Evolutionary conservation across 345 rosid genomes (phyloP), one percentile per base, ranked within the genome.

Genomic region (Eucalyptus fibrosa): DNA sequence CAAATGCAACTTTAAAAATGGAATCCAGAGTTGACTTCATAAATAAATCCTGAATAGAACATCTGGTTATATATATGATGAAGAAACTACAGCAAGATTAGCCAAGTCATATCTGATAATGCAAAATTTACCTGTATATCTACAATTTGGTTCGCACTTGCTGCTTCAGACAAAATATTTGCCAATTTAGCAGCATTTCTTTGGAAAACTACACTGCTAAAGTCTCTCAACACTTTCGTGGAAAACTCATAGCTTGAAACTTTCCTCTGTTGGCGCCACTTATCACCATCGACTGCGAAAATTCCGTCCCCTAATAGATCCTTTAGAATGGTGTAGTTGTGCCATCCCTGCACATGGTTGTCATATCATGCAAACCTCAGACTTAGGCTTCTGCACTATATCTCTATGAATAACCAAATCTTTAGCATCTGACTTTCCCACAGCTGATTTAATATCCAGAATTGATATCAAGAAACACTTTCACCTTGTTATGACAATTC

Each of bases 11-110:
- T 88, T 93, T 92, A 89, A 94, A 95, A 89, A 94, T 94, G 8
- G 96, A 95, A 91, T 94, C 97, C 44, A 95, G 91, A 65, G 96
- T 92, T 12, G 96, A 93, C 91, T 93, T 95, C 97, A 95, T 92
- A 67, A 95, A 93, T 90, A 95, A 89, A 69, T 92, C 95, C 97
- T 94, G 90, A 88, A 89, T 40, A 40, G 23, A 37, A 40, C 83
- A 77, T 77, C 16, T 77, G 15, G 15, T 77, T 40, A 40, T 37
- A 40, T 21, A 40, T 3, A 40, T 11, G 47, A 77, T 40, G 47
- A 37, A 40, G 30, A 77, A 77, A 77, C 26, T 50, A 77, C 18
- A 26, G 45, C 51, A 50, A 51, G 42, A 37, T 21, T 53, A 34
- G 34, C 60, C 5, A 50, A 51, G 60, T 86, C 55, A 88, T 49